phyloP scores from a whole-genome alignment of 192 early-diverging fungal genomes.

The Coemansia sp. region DNA sequence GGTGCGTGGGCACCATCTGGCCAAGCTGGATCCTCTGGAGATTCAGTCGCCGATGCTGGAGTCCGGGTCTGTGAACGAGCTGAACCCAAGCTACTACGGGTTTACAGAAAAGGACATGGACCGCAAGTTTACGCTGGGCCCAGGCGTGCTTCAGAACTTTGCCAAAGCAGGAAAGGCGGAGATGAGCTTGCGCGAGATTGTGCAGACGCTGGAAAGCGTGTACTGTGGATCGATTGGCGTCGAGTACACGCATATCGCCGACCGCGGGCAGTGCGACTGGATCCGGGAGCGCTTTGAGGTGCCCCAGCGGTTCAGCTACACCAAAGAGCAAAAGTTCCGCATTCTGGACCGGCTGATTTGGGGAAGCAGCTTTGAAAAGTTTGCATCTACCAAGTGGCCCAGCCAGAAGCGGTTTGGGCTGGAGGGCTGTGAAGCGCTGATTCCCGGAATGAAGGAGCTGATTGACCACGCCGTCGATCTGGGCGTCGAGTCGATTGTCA shows the following conservation, averaged over 20 bases:
- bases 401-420: conserved; percentile 97
- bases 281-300: conserved; percentile 89
- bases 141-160: conserved; percentile 92
- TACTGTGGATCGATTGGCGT: conserved; percentile 95
- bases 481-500: conserved; percentile 91
- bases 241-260: conserved; percentile 98
- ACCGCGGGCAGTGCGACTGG: conserved; percentile 96
- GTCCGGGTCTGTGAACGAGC: conserved; percentile 62
- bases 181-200: conserved; percentile 88
- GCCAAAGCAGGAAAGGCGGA: conserved; percentile 61
- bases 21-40: conserved; percentile 92
- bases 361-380: conserved; percentile 95
- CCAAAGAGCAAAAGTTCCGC: conserved; percentile 82
- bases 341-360: conserved; percentile 97
- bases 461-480: conserved; percentile 95
- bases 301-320: conserved; percentile 84
- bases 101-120: conserved; percentile 92
- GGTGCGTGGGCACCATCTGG: conserved; percentile 93
- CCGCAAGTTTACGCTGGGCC: conserved; percentile 86
- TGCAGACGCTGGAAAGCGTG: conserved; percentile 73
- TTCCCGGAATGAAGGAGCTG: conserved; percentile 97
- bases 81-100: conserved; percentile 86
- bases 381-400: conserved; percentile 94
- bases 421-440: conserved; percentile 95
- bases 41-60: conserved; percentile 65